Evolutionary conservation across 768 basidiomycete species (phyloP), one percentile per base, ranked within the genome.

Genomic region (Lyophyllum semitale): DNA sequence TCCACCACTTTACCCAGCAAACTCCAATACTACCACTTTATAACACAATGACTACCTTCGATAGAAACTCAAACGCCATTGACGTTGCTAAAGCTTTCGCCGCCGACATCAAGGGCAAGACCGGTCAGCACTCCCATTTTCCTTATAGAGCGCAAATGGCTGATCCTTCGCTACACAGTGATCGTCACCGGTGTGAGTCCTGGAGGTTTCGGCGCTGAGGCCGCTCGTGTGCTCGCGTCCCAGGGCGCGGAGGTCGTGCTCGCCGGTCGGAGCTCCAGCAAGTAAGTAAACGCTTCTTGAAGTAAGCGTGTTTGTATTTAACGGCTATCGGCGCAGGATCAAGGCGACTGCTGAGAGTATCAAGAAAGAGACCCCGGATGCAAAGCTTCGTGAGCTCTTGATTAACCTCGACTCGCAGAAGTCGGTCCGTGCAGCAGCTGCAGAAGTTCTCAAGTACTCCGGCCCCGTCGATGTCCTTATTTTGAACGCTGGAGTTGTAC

Each of bases 401-500:
- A 51, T 63, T 26, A 59, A 63, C 41, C 55, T 63, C 11, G 55
- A 59, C 35, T 62, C 57, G 12, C 59, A 55, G 15, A 42, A 52
- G 40, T 13, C 42, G 30, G 51, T 65, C 4, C 57, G 55, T 20
- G 45, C 49, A 35, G 59, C 59, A 23, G 63, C 63, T 30, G 57
- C 50, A 12, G 58, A 65, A 49, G 61, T 65, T 23, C 46, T 61
- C 20, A 30, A 49, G 6, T 59, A 59, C 42, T 54, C 59, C 27
- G 64, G 52, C 26, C 58, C 57, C 13, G 53, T 65, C 46, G 60
- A 65, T 44, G 51, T 63, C 29, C 41, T 63, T 8, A 58, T 65
- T 22, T 60, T 60, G 9, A 66, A 65, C 29, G 65, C 65, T 25
- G 63, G 59, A n/a, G 58, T 65, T 26, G 55, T 51, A 25, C 1